Evolutionary conservation across 768 basidiomycete genomes (phyloP).

Genomic region (Suillus variegatus): DNA sequence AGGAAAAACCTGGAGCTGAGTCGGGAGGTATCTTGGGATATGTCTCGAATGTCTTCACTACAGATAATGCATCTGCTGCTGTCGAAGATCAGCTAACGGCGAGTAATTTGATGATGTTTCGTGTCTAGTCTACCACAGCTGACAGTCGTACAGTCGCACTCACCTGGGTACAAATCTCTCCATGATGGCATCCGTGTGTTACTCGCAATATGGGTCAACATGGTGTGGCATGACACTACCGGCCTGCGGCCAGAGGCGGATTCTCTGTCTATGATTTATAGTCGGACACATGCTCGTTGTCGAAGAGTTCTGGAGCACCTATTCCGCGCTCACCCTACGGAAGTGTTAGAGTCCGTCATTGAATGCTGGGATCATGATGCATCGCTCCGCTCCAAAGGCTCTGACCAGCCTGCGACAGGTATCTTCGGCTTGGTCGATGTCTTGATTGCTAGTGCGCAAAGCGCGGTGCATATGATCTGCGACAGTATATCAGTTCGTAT

Average conservation of each 20-base stretch:
- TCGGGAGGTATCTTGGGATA: conserved; percentile 79
- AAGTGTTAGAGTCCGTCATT: conserved; percentile 82
- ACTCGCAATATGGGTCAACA: conserved; percentile 71
- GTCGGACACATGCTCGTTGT: conserved; percentile 66
- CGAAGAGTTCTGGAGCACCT: conserved; percentile 82
- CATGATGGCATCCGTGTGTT: conserved; percentile 82
- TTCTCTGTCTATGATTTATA: conserved; percentile 65
- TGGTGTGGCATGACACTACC: conserved; percentile 49
- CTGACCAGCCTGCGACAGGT: conserved; percentile 43
- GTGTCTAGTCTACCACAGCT: conserved; percentile 1
- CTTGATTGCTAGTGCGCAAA: conserved; percentile 82
- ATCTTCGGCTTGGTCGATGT: conserved; percentile 84
- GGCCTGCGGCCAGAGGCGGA: conserved; percentile 62
- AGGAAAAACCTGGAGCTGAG: conserved; percentile 57
- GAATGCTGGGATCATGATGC: conserved; percentile 76
- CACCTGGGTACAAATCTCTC: conserved; percentile 75
- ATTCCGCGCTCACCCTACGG: conserved; percentile 76
- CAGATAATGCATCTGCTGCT: conserved; percentile 51
- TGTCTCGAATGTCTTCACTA: conserved; percentile 88
- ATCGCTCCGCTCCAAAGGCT: conserved; percentile 44
- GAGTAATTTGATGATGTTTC: conserved; percentile 24
- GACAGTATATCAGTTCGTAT: conserved; percentile 74
- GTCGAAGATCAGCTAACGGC: conserved; percentile 62
- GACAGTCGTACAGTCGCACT: conserved; percentile 46
- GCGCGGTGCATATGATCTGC: conserved; percentile 84